Evolutionary conservation across 192 early-diverging fungal genomes (phyloP), one percentile per base, ranked within the genome.

Genomic region (Umbelopsis ramanniana): DNA sequence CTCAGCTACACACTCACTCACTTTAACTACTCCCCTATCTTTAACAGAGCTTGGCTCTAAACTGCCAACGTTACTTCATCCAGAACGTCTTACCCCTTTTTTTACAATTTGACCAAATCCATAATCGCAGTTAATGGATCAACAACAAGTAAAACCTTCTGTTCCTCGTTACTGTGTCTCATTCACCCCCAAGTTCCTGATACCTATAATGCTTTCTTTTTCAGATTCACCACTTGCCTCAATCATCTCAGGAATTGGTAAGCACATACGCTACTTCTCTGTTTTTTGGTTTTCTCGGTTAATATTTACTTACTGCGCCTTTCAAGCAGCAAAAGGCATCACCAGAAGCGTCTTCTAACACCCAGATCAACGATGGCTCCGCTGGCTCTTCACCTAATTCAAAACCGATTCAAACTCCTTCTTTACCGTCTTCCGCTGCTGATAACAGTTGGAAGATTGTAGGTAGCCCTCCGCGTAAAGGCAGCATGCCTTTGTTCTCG

Each of bases 401-500:
- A 37, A 35, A 63, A 26, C 33, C 57, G 26, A 63, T 63, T 63
- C 57, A 63, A 63, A 63, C 57, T 63, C 57, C 57, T 63, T 63
- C 57, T 63, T 19, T 63, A 37, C 57, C 57, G 35, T 19, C 57
- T 63, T 63, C 57, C 19, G 57, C 33, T 8, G 29, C 66, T n/a
- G 73, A 74, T 67, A 52, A 68, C 52, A 66, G 60, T 40, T 79
- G 77, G 77, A 79, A 79, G 52, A 66, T 71, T 23, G 77, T 79
- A 6, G 77, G 77, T 19, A 79, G 77, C 47, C 77, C 77, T 38
- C 71, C 73, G 37, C 73, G 77, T 43, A 52, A 73, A 67, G 77
- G 77, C 46, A 79, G 77, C 33, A 22, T 70, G 3, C 60, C 71
- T 4, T 46, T 35, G 17, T 55, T 73, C 24, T 40, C 63, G 35